phyloP scores from a whole-genome alignment of 1,139 yeast genomes.

The Ogataea hybrid region DNA sequence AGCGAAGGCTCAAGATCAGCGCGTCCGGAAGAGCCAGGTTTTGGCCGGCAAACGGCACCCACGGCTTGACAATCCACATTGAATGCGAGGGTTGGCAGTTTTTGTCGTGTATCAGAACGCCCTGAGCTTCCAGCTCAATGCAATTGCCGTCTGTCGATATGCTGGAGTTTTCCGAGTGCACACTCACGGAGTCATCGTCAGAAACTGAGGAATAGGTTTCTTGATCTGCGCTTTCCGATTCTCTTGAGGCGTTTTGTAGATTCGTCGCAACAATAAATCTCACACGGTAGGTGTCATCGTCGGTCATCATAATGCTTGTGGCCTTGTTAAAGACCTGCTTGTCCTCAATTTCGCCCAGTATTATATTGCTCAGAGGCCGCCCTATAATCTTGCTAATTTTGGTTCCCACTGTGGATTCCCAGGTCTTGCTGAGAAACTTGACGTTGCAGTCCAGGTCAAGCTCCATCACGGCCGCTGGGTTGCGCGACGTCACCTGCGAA shows the following conservation, averaged over 20 bases:
- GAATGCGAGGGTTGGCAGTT: conserved; percentile 70
- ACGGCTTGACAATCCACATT: conserved; percentile 91
- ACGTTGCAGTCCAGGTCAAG: conserved; percentile 76
- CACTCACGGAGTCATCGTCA: conserved; percentile 27
- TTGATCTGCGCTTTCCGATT: neutral
- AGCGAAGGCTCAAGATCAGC: conserved; percentile 73
- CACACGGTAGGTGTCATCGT: conserved; percentile 76
- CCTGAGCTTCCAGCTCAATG: conserved; percentile 89
- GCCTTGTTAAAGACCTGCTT: conserved; percentile 69
- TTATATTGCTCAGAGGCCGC: conserved; percentile 60
- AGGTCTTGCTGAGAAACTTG: conserved; percentile 68
- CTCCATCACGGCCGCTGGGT: conserved; percentile 85
- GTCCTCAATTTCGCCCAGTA: conserved; percentile 67
- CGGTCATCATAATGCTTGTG: conserved; percentile 64
- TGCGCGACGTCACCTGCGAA: conserved; percentile 58
- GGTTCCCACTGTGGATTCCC: conserved; percentile 78
- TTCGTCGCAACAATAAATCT: conserved; percentile 61
- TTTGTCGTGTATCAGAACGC: conserved; percentile 78
- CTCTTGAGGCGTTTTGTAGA: conserved; percentile 27
- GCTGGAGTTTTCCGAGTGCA: conserved; percentile 28
- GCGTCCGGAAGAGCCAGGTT: conserved; percentile 66
- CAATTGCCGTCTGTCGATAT: conserved; percentile 48
- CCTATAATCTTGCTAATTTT: conserved; percentile 51
- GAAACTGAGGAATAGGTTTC: conserved; percentile 8
- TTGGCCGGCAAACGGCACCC: conserved; percentile 55